A percentile compares a stretch with the other conserved stretches of the same genome.
Evolutionary conservation across 1,139 yeast species (phyloP).

Genomic region (Taphrina communis): DNA sequence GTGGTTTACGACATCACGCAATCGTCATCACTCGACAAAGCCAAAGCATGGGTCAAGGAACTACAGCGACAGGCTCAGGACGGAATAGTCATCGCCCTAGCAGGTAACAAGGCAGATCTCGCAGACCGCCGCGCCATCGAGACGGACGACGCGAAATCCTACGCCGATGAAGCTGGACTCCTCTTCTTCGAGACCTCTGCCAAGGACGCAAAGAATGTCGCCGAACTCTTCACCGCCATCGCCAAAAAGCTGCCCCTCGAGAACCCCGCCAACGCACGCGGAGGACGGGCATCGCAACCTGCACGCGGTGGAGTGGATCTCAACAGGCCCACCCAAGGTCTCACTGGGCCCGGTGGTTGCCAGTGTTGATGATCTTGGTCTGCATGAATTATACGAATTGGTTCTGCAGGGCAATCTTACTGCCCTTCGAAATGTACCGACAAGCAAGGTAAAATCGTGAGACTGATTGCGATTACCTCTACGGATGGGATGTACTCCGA

Average conservation of each 20-base stretch:
- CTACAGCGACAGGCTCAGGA: slow-evolving; percentile 86
- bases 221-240: slow-evolving; percentile 78
- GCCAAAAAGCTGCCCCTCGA: slow-evolving; percentile 50
- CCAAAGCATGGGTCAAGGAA: slow-evolving; percentile 96
- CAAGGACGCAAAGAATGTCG: slow-evolving; percentile 82
- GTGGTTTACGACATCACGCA: slow-evolving; percentile 78
- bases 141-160: slow-evolving; percentile 60
- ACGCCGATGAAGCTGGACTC: slow-evolving; percentile 75
- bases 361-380: slow-evolving; percentile 19
- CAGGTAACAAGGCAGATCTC: slow-evolving; percentile 82
- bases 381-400: too few species aligned
- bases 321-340: slow-evolving; percentile 32
- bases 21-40: slow-evolving; percentile 75
- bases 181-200: slow-evolving; percentile 93
- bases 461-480: too few species aligned
- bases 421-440: too few species aligned
- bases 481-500: too few species aligned
- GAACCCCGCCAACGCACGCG: slow-evolving; percentile 32
- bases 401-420: too few species aligned
- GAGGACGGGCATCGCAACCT: slow-evolving; percentile 32
- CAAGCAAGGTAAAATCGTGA: too few species aligned
- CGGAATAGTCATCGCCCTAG: slow-evolving; percentile 82
- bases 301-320: slow-evolving; percentile 39
- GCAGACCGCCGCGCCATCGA: slow-evolving; percentile 61
- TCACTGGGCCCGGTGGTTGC: slow-evolving; percentile 39